Base-by-base conservation (phyloP, 768 basidiomycete genomes). In the Boletus pseudopeckii region DNA sequence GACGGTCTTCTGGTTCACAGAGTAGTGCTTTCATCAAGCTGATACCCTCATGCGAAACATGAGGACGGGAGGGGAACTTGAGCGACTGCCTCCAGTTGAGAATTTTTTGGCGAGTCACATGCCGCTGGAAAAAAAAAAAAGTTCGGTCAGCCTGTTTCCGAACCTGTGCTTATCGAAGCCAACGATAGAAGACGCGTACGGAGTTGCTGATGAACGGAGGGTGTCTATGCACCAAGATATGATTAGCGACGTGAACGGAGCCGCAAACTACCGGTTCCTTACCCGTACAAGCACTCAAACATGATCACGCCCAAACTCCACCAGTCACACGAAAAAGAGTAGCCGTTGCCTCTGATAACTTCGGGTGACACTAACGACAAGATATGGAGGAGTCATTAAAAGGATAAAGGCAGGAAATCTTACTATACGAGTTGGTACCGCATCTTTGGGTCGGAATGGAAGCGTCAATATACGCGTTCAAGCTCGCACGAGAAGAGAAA, bases 231-330 rank as follows among this genome's bases (percentile, higher is more conserved):
- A 45, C 48, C 58, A 54, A 45, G 49, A 41, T 42, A 63, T 40
- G 61, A 38, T 70, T 65, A 65, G 55, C 58, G 56, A 57, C 50
- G 52, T 51, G 52, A 50, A 58, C 63, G 63, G 67, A 65, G 38
- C 60, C 65, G 54, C 56, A 50, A 69, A 58, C 48, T 18, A 61
- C 63, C 50, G 59, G 67, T 54, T 46, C 77, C 84, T 59, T 69
- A 91, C 88, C 90, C 91, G 64, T 93, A 95, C 69, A 97, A 76
- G 68, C 91, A 93, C 71, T 98, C 94, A 65, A 88, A 98, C 85
- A 93, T 90, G 69, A 99, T 98, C 50, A 97, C 89, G 13, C 94
- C 95, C 43, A 98, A 80, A 73, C 90, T 92, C 96, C 96, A 99
- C 94, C 94, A 98, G 67, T 98, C 96, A 68, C 93, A 96, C 34